Conservation (phyloP, 1,284 basidiomycete species). For the Rhodofomes roseus region DNA sequence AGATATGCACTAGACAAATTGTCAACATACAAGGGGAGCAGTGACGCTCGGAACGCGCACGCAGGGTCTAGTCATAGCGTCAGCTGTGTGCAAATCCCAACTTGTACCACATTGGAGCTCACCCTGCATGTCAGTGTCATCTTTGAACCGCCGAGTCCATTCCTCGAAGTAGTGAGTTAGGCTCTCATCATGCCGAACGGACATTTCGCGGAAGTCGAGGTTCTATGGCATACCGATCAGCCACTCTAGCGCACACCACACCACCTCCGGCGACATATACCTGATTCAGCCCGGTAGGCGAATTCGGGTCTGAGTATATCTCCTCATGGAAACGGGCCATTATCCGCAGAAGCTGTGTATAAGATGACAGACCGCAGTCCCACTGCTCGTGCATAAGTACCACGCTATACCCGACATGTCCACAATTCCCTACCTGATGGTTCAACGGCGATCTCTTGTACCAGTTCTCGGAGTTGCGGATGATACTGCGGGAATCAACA, state of each 20-base stretch:
- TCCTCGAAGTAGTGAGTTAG: conserved; percentile 59
- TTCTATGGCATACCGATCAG: conserved; percentile 32
- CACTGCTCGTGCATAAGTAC: conserved; percentile 36
- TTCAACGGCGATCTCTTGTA: conserved; percentile 67
- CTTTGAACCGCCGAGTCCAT: conserved; percentile 38
- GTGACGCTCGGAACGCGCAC: conserved; percentile 58
- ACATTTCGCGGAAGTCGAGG: conserved; percentile 64
- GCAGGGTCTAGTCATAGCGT: conserved; percentile 43
- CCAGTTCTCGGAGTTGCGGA: conserved; percentile 74
- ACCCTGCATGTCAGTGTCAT: conserved; percentile 24
- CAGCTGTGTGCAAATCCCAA: background rate
- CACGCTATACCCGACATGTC: background rate
- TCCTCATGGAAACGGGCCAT: conserved; percentile 72
- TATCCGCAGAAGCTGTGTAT: conserved; percentile 65
- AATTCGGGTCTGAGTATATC: conserved; percentile 69
- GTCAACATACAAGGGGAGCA: conserved; percentile 68
- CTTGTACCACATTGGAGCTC: background rate
- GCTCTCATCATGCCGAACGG: conserved; percentile 54
- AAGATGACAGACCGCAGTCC: conserved; percentile 72
- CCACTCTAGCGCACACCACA: background rate
- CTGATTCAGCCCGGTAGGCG: conserved; percentile 70
- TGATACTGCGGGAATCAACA: conserved; percentile 44
- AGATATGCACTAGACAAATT: conserved; percentile 1
- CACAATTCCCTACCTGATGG: conserved; percentile 40
- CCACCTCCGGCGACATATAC: conserved; percentile 26